Conservation (phyloP, 495 filamentous ascomycete species). For the Aspergillus homomorphus region DNA sequence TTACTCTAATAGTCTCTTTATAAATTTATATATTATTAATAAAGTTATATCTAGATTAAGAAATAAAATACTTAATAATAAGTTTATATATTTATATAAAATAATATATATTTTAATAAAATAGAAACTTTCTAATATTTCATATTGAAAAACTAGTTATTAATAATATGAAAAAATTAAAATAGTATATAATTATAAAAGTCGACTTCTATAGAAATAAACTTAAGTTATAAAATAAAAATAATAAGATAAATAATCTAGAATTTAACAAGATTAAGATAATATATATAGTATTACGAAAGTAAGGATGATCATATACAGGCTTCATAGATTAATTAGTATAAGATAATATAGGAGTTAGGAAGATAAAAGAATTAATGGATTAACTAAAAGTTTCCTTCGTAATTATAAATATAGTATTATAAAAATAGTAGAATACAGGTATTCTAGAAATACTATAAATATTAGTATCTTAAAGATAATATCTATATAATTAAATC, state of each 20-base stretch:
- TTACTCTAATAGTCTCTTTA: not conserved
- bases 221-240: not conserved
- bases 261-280: no score
- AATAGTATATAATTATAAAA: constrained; percentile 1
- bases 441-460: not conserved
- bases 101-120: not conserved
- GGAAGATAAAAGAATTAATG: not conserved
- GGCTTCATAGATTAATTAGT: no score
- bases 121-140: constrained; percentile 1
- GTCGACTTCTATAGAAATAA: not conserved
- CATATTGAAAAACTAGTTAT: not conserved
- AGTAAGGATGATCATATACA: no score
- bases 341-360: not conserved
- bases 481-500: no score
- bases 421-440: not conserved
- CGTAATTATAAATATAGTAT: not conserved
- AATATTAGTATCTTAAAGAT: no score
- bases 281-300: no score
- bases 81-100: not conserved
- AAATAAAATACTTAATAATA: not conserved
- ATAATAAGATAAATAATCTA: no score
- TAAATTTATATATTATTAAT: not conserved
- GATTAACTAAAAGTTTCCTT: not conserved
- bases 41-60: not conserved
- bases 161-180: constrained; percentile 1